Conservation (phyloP, 2,329 filamentous ascomycete genomes). For the Phaeosphaeriaceae sp. region DNA sequence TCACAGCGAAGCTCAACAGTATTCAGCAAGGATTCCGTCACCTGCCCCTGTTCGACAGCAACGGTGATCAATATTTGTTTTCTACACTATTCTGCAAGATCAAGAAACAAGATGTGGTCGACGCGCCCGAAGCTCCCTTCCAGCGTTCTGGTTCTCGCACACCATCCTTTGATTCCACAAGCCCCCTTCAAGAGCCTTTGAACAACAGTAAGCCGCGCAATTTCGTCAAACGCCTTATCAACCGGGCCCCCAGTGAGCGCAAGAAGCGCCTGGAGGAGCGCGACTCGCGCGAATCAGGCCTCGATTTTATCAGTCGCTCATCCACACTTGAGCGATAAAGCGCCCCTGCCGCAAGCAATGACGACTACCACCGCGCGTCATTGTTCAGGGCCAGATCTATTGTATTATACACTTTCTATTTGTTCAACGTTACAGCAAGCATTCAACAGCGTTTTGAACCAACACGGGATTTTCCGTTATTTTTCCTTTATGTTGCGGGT, state of each 20-base stretch:
- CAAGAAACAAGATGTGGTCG: constrained; percentile 63
- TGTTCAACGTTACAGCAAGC: too few species aligned
- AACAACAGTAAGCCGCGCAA: constrained; percentile 40
- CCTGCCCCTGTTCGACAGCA: constrained; percentile 83
- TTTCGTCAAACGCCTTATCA: constrained; percentile 52
- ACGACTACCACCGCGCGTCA: constrained; percentile 26
- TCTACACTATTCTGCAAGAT: constrained; percentile 93
- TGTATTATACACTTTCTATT: constrained; percentile 21
- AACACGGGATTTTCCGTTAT: constrained; percentile 1
- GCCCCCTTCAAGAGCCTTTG: constrained; percentile 39
- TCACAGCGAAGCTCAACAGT: constrained; percentile 88
- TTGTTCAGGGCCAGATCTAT: constrained; percentile 12
- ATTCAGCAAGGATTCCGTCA: constrained; percentile 93
- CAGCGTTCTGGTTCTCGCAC: constrained; percentile 29
- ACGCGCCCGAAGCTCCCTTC: constrained; percentile 42
- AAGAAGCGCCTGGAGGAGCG: constrained; percentile 45
- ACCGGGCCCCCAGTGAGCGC: constrained; percentile 52
- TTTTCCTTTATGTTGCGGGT: constrained; percentile 7
- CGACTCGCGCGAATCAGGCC: constrained; percentile 43
- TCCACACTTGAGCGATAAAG: constrained; percentile 44
- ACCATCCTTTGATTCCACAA: constrained; percentile 36
- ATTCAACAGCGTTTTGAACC: constrained; percentile 17
- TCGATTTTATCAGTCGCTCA: constrained; percentile 42
- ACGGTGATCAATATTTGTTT: constrained; percentile 92
- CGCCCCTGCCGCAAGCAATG: constrained; percentile 25